phyloP scores from a whole-genome alignment of 2,329 filamentous ascomycete species.

The Simplicillium aogashimaense region DNA sequence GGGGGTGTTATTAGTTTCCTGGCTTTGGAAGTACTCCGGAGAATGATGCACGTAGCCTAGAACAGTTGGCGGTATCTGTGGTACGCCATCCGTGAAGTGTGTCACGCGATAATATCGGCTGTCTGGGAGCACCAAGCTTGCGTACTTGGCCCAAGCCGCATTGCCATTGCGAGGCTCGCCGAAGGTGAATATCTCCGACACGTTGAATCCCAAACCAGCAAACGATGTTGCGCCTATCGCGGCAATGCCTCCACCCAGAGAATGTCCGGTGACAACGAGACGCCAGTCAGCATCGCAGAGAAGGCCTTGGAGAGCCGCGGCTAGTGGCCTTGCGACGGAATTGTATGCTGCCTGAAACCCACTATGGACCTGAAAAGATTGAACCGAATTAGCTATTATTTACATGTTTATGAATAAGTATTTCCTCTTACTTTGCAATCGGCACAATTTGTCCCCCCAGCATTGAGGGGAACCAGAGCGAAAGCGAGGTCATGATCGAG shows the following conservation, averaged over 20 bases:
- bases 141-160: conserved; percentile 2
- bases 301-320: neutral
- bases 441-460: neutral
- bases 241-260: conserved; percentile 2
- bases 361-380: conserved; percentile 1
- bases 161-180: conserved; percentile 4
- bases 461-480: neutral
- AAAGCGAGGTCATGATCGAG: conserved; percentile 4
- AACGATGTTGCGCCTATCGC: conserved; percentile 1
- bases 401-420: too few species aligned
- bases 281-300: conserved; percentile 1
- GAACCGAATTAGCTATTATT: too few species aligned
- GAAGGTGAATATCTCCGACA: conserved; percentile 1
- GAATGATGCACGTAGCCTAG: conserved; percentile 48
- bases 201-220: conserved; percentile 1
- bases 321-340: conserved; percentile 1
- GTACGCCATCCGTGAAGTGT: conserved; percentile 52
- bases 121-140: neutral
- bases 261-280: conserved; percentile 3
- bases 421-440: conserved; percentile 4
- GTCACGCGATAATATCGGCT: conserved; percentile 36
- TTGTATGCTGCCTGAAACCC: conserved; percentile 2
- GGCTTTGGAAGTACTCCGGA: conserved; percentile 20
- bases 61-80: conserved; percentile 47
- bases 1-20: neutral